Percentiles rank a stretch among this genome's conserved stretches.
phyloP scores from a whole-genome alignment of 2,329 filamentous ascomycete species.

The Exophiala mesophila region DNA sequence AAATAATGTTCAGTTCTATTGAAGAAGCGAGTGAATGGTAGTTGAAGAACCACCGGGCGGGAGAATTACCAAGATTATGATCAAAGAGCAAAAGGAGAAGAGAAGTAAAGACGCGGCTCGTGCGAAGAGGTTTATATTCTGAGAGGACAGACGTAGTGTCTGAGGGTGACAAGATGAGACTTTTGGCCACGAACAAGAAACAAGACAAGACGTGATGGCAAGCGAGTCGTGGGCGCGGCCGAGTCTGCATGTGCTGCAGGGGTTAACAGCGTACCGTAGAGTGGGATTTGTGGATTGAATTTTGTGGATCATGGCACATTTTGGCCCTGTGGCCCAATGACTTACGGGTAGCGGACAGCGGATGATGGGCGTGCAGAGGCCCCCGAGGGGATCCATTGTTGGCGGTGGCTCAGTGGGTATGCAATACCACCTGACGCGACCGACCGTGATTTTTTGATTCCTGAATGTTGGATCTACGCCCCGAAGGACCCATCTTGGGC shows the following conservation, averaged over 20 bases:
- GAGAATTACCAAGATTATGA: conserved; percentile 4
- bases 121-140: conserved; percentile 7
- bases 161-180: background rate
- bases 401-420: too few relatives aligned
- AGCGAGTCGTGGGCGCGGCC: background rate
- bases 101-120: background rate
- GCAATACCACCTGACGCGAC: too few relatives aligned
- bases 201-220: background rate
- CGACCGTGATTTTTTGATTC: too few relatives aligned
- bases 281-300: too few relatives aligned
- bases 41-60: conserved; percentile 11
- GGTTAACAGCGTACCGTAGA: too few relatives aligned
- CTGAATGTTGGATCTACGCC: too few relatives aligned
- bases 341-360: too few relatives aligned
- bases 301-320: too few relatives aligned
- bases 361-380: too few relatives aligned
- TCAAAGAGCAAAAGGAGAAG: conserved; percentile 16
- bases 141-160: background rate
- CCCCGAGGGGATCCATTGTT: too few relatives aligned
- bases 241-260: background rate
- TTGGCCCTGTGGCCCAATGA: too few relatives aligned
- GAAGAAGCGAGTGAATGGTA: conserved; percentile 19
- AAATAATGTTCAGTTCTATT: conserved; percentile 1
- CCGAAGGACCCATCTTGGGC: too few relatives aligned
- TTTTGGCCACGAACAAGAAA: background rate